phyloP scores from a whole-genome alignment of 2,329 filamentous ascomycete genomes.

The Fusarium sp. region DNA sequence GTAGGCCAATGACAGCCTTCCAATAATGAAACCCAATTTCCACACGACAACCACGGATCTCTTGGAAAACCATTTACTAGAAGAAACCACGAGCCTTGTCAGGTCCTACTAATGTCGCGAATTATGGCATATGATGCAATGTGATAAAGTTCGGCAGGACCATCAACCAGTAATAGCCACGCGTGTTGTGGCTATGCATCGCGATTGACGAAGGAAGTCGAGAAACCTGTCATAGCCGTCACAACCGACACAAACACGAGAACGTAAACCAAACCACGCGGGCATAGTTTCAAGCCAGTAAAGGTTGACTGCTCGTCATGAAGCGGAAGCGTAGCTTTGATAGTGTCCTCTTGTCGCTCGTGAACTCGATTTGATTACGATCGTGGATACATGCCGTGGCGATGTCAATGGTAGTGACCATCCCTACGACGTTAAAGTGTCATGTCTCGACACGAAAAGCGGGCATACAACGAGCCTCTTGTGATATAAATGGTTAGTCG shows the following conservation, averaged over 20 bases:
- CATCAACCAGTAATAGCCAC: conserved; percentile 28
- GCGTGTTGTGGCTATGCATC: conserved; percentile 29
- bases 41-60: conserved; percentile 14
- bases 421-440: not conserved
- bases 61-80: not conserved
- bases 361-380: conserved; percentile 9
- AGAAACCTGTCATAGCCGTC: not conserved
- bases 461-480: not conserved
- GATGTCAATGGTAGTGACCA: not conserved
- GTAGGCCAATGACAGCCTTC: conserved; percentile 26
- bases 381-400: not conserved
- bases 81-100: too few relatives aligned
- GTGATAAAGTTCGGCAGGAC: not conserved
- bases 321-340: conserved; percentile 2
- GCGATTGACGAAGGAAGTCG: conserved; percentile 36
- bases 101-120: not conserved
- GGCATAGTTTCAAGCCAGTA: conserved; percentile 21
- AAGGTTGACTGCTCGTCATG: not conserved
- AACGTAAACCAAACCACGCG: conserved; percentile 4
- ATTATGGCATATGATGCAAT: not conserved
- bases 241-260: not conserved
- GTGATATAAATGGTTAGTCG: not conserved
- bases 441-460: not conserved
- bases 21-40: conserved; percentile 3
- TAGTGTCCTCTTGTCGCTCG: not conserved